These are phyloP conservation scores for Amoeboaphelidium protococcarum DNA, from an alignment of 371 early-diverging fungal genomes.

Conservation along the genomic window DNA sequence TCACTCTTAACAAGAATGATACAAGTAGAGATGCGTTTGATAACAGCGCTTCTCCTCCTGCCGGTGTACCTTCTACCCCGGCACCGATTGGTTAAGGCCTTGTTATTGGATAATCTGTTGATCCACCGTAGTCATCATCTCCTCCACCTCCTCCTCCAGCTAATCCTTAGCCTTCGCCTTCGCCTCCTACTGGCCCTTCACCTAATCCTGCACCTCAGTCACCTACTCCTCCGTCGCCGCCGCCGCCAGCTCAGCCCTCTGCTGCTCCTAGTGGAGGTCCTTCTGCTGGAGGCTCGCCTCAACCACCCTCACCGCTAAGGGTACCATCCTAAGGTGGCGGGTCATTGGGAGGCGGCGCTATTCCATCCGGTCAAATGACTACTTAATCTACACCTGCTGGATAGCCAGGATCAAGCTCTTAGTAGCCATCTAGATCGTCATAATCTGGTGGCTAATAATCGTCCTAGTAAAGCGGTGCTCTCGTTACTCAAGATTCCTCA, in stretches of 20 bases:
- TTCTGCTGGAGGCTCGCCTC: too few species aligned
- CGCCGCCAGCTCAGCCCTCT: slow-evolving; percentile 2
- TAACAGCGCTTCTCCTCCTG: too few species aligned
- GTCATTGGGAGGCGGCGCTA: slow-evolving; percentile 1
- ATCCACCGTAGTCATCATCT: too few species aligned
- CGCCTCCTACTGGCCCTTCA: slow-evolving; percentile 3
- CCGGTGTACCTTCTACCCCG: too few species aligned
- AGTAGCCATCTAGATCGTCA: not conserved
- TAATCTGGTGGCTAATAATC: not conserved
- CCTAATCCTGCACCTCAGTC: slow-evolving; percentile 5
- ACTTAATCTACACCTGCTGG: not conserved
- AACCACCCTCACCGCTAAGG: slow-evolving; percentile 4
- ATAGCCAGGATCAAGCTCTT: not conserved
- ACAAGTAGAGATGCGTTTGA: too few species aligned
- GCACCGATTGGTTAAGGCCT: too few species aligned
- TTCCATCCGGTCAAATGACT: not conserved
- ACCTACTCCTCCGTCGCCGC: slow-evolving; percentile 6
- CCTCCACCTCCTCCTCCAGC: too few species aligned
- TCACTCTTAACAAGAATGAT: too few species aligned
- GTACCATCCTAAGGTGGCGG: slow-evolving; percentile 1
- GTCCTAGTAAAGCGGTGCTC: not conserved
- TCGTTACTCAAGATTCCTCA: not conserved
- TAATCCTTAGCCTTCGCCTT: too few species aligned
- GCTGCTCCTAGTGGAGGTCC: slow-evolving; percentile 1
- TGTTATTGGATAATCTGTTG: too few species aligned